Base-by-base conservation (phyloP, 2,329 filamentous ascomycete genomes). In the Fusarium illudens region DNA sequence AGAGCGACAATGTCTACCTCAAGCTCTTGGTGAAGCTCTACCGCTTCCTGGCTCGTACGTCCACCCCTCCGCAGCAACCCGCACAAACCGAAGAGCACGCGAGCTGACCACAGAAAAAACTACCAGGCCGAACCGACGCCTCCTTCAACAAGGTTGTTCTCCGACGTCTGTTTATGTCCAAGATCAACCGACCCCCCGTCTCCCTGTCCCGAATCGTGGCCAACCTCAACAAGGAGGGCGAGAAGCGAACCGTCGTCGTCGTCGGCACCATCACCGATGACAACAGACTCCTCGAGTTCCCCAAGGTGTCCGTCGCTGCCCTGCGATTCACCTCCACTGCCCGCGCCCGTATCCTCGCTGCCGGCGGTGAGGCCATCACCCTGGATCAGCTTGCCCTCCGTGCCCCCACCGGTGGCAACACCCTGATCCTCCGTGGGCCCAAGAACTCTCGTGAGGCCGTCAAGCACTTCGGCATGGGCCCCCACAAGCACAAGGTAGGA, bases 111-210 rank as follows among this genome's bases (percentile, higher is more conserved):
- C 22, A 8, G 4, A 4, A 42, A 34, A 19, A 32, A 30, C n/a
- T 48, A 34, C 6, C 57, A 96, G 93, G 94, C 85, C 94, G 96
- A 81, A 99, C 96, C 81, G 96, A 98, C 83, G 89, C 93, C 73
- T 89, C 89, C 86, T 99, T 99, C 92, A 99, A 99, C 92, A 96
- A 97, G 89, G 92, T 96, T 79, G 90, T 99, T 80, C 92, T 99
- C 79, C 94, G 95, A 83, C 93, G 96, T 79, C 92, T 99, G 68
- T 97, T 97, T 82, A 97, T 96, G 93, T 97, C 94, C 83, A 93
- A 94, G 85, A 97, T 96, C 86, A 98, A 98, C 92, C 92, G 94
- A 77, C 93, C 93, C 68, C 94, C 96, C 72, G 90, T 99, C 79
- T 97, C 94, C 67, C 88, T 99, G 79, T 97, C 94, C 75, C 92